These are phyloP conservation scores for Colletotrichum euphorbiae DNA, from an alignment of 2,329 filamentous ascomycete genomes.

Conservation along the genomic window DNA sequence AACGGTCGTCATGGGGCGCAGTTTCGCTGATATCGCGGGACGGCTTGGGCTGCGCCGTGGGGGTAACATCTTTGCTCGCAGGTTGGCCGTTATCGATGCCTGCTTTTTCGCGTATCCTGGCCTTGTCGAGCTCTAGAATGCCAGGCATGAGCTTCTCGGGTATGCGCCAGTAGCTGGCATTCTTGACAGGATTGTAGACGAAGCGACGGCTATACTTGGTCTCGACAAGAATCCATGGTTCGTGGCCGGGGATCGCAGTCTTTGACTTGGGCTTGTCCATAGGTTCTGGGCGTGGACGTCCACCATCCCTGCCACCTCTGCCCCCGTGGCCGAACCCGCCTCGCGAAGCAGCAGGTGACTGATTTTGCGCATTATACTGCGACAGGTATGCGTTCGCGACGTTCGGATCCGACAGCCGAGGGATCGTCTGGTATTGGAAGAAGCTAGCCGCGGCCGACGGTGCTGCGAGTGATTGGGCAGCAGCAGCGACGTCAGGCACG, in stretches of 20 bases:
- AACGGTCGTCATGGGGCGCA: conserved; percentile 40
- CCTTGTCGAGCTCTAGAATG: conserved; percentile 78
- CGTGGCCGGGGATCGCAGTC: conserved; percentile 80
- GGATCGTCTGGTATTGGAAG: conserved; percentile 55
- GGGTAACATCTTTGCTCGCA: conserved; percentile 26
- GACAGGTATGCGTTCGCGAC: conserved; percentile 72
- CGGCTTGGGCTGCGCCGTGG: conserved; percentile 29
- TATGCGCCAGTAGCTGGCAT: conserved; percentile 95
- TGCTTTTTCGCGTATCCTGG: conserved; percentile 72
- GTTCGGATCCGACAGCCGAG: conserved; percentile 64
- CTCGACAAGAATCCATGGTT: conserved; percentile 92
- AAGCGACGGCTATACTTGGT: conserved; percentile 92
- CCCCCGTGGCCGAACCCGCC: conserved; percentile 60
- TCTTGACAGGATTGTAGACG: conserved; percentile 87
- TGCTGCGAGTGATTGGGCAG: conserved; percentile 2
- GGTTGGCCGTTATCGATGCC: conserved; percentile 41
- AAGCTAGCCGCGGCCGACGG: conserved; percentile 51
- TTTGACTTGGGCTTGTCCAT: conserved; percentile 85
- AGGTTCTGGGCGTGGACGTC: conserved; percentile 73
- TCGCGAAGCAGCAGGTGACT: conserved; percentile 50
- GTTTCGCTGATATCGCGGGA: background rate
- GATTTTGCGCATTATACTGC: conserved; percentile 59
- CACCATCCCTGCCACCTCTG: conserved; percentile 57
- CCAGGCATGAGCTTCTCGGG: conserved; percentile 87
- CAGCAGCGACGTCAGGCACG: conserved; percentile 43